These are phyloP conservation scores for Heterotrichella gracilis DNA, from an alignment of 352 stramenopile genomes.

Conservation along the genomic window DNA sequence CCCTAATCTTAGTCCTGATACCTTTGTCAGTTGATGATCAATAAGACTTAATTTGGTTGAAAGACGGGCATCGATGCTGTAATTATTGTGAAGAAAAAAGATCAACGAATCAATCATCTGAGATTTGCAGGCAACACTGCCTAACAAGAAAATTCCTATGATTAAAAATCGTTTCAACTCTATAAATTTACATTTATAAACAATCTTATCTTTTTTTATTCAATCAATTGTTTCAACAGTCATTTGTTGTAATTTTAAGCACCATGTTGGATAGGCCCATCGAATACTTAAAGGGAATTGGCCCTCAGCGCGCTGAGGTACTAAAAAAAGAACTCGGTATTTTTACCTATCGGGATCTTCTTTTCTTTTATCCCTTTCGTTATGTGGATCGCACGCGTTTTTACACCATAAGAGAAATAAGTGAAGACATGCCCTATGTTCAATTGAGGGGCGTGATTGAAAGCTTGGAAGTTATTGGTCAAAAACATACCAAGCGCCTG, in stretches of 20 bases:
- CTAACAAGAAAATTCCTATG: slow-evolving; percentile 1
- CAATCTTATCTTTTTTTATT: neutral
- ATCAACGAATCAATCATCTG: neutral
- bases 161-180: neutral
- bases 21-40: neutral
- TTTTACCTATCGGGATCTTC: neutral
- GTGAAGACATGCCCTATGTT: neutral
- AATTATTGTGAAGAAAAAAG: neutral
- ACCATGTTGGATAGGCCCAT: neutral
- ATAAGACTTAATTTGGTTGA: neutral
- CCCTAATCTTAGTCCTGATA: neutral
- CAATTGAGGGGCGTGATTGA: neutral
- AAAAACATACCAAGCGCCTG: neutral
- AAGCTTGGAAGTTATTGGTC: neutral
- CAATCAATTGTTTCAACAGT: slow-evolving; percentile 2
- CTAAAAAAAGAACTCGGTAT: neutral
- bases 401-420: neutral
- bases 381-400: neutral
- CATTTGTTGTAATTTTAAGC: neutral
- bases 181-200: neutral
- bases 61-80: neutral
- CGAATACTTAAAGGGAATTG: slow-evolving; percentile 2
- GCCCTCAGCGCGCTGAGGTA: neutral
- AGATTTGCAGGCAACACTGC: neutral
- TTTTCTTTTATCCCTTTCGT: neutral